phyloP scores from a whole-genome alignment of 768 basidiomycete species.

The Pholiota molesta region DNA sequence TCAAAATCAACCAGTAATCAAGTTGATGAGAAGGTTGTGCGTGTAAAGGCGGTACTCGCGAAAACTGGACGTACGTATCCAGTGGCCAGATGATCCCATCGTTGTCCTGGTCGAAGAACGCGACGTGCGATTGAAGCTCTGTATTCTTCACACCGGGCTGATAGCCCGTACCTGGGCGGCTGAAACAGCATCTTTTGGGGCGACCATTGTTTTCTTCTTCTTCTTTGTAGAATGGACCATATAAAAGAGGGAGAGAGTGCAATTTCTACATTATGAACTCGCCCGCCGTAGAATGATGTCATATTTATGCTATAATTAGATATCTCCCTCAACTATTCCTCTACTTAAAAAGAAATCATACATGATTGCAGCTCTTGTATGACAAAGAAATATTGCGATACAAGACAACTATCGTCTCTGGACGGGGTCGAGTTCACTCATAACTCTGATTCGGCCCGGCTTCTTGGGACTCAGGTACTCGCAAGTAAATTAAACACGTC shows the following conservation, averaged over 20 bases:
- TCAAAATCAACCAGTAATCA: background rate
- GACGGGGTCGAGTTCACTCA: no score
- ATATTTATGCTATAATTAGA: background rate
- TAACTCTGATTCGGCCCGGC: background rate
- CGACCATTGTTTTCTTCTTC: constrained; percentile 29
- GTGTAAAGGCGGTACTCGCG: background rate
- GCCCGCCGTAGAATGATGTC: background rate
- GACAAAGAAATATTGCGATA: no score
- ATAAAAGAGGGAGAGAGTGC: background rate
- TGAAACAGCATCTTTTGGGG: constrained; percentile 29
- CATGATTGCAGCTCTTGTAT: no score
- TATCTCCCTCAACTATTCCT: background rate
- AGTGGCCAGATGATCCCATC: constrained; percentile 50
- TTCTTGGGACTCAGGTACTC: background rate
- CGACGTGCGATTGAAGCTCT: constrained; percentile 44
- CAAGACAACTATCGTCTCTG: no score
- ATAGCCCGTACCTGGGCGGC: constrained; percentile 35
- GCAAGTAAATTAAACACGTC: background rate
- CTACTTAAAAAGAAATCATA: no score
- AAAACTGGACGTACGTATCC: constrained; percentile 39
- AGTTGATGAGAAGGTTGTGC: background rate
- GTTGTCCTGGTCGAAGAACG: constrained; percentile 47
- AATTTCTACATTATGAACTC: background rate
- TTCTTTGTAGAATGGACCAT: background rate
- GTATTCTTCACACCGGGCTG: constrained; percentile 34